Conservation (phyloP, 192 early-diverging fungal species). For the Mortierella hygrophila region DNA sequence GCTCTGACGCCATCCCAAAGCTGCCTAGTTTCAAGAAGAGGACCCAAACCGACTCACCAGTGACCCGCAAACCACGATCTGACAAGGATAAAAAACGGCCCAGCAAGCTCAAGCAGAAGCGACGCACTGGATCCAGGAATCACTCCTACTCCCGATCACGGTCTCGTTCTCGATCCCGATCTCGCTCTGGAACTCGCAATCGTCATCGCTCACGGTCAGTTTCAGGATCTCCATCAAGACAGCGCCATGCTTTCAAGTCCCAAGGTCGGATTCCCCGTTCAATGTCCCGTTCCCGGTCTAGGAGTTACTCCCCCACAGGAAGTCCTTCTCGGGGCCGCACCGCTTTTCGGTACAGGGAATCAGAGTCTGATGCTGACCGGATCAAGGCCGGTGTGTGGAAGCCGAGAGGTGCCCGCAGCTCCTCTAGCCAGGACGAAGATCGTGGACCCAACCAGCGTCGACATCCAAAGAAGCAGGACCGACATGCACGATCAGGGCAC, state of each 20-base stretch:
- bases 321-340: constrained; percentile 39
- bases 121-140: constrained; percentile 37
- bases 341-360: constrained; percentile 14
- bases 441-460: constrained; percentile 21
- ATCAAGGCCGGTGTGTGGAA: constrained; percentile 11
- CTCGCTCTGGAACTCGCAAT: constrained; percentile 18
- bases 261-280: constrained; percentile 21
- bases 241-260: constrained; percentile 5
- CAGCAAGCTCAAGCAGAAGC: constrained; percentile 14
- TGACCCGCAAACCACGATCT: constrained; percentile 16
- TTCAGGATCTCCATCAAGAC: constrained; percentile 15
- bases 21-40: constrained; percentile 63
- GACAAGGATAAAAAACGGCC: constrained; percentile 15
- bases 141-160: constrained; percentile 23
- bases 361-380: constrained; percentile 26
- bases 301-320: constrained; percentile 18
- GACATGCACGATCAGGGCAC: background rate
- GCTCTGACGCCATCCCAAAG: constrained; percentile 31
- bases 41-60: constrained; percentile 22
- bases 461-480: constrained; percentile 24
- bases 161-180: constrained; percentile 31
- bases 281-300: constrained; percentile 14
- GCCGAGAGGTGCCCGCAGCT: constrained; percentile 21
- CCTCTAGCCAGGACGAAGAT: constrained; percentile 48
- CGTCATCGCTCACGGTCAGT: constrained; percentile 33